phyloP scores from a whole-genome alignment of 495 filamentous ascomycete species.

The Achaetomiella virescens region DNA sequence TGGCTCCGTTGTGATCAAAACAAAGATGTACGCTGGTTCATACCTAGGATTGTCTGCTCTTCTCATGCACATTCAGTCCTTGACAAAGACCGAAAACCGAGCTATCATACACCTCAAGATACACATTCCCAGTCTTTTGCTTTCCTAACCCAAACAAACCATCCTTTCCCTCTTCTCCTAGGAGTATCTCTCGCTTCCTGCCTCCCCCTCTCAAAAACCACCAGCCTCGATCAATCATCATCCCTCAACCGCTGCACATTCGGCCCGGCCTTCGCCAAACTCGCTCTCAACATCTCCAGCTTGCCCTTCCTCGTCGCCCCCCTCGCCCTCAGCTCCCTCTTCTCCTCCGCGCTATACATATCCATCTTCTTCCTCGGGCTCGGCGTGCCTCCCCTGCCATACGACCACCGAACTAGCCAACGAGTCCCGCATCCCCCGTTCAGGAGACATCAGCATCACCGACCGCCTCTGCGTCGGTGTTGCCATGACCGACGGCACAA shows the following conservation, averaged over 20 bases:
- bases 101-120: not conserved
- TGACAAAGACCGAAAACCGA: too few relatives aligned
- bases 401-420: conserved; percentile 42
- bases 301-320: conserved; percentile 21
- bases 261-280: conserved; percentile 34
- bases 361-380: conserved; percentile 49
- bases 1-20: too few relatives aligned
- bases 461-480: conserved; percentile 51
- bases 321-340: conserved; percentile 36
- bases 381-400: conserved; percentile 31
- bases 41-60: too few relatives aligned
- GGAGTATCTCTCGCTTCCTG: not conserved
- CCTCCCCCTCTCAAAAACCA: not conserved
- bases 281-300: conserved; percentile 27
- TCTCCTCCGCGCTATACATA: conserved; percentile 48
- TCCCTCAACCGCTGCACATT: conserved; percentile 31
- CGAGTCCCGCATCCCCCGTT: conserved; percentile 42
- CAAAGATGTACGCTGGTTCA: too few relatives aligned
- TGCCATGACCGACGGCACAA: conserved; percentile 17
- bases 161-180: not conserved
- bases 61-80: too few relatives aligned
- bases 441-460: conserved; percentile 50
- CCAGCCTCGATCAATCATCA: conserved; percentile 21
- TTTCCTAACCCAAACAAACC: not conserved
- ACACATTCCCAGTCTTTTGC: not conserved